Evolutionary conservation across 495 filamentous ascomycete species (phyloP).

Genomic region (Lophium mytilinum): DNA sequence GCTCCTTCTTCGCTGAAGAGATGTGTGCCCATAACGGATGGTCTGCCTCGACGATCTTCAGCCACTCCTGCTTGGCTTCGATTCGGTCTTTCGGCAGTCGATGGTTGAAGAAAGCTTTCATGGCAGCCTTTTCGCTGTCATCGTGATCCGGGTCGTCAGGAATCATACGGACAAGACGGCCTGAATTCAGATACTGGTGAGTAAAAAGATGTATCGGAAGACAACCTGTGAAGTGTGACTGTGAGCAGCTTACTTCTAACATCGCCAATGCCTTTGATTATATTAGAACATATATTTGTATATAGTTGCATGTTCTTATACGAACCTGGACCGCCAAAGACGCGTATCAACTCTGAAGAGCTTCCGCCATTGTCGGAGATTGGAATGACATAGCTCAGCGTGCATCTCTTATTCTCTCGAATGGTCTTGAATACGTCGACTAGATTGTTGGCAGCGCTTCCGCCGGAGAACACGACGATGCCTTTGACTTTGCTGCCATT

Average conservation of each 20-base stretch:
- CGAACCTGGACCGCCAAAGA: slow-evolving; percentile 76
- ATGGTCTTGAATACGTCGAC: slow-evolving; percentile 83
- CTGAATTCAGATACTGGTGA: slow-evolving; percentile 34
- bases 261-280: slow-evolving; percentile 66
- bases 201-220: not conserved
- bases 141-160: slow-evolving; percentile 43
- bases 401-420: slow-evolving; percentile 57
- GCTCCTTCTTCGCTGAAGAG: slow-evolving; percentile 75
- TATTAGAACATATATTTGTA: slow-evolving; percentile 1
- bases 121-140: slow-evolving; percentile 58
- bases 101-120: slow-evolving; percentile 78
- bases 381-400: slow-evolving; percentile 58
- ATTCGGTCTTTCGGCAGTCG: slow-evolving; percentile 54
- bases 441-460: slow-evolving; percentile 86
- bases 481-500: slow-evolving; percentile 34
- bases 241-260: slow-evolving; percentile 60
- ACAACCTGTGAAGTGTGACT: not conserved
- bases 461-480: slow-evolving; percentile 79
- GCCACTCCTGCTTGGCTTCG: slow-evolving; percentile 62
- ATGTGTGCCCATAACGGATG: slow-evolving; percentile 68
- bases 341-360: slow-evolving; percentile 82
- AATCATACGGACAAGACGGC: slow-evolving; percentile 84
- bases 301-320: not conserved
- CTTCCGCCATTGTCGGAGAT: slow-evolving; percentile 94
- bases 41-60: slow-evolving; percentile 77